phyloP scores from a whole-genome alignment of 257 asterid genomes.

The Solanum peruvianum region DNA sequence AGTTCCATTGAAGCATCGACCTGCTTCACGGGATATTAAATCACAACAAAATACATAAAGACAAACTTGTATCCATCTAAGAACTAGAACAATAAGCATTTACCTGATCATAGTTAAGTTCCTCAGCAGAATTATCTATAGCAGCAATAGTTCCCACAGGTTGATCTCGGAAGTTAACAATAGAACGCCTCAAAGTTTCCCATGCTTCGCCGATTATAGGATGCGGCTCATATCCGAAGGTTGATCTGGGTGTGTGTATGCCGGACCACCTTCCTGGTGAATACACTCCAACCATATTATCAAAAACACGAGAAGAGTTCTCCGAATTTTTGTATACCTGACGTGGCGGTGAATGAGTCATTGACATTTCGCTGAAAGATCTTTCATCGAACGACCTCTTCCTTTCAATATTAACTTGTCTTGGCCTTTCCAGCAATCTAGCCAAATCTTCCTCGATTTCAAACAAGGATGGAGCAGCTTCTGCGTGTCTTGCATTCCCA shows the following conservation, averaged over 20 bases:
- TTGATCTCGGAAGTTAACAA: slow-evolving; percentile 64
- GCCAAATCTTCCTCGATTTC: slow-evolving; percentile 67
- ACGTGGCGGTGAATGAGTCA: slow-evolving; percentile 49
- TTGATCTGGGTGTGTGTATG: slow-evolving; percentile 67
- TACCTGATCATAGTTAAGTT: slow-evolving; percentile 90
- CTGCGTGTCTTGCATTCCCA: slow-evolving; percentile 34
- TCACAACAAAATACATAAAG: neutral
- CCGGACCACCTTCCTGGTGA: slow-evolving; percentile 64
- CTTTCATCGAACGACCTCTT: slow-evolving; percentile 90
- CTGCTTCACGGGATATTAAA: neutral
- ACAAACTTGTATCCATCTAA: neutral
- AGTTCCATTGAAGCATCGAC: neutral
- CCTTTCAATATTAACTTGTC: slow-evolving; percentile 55
- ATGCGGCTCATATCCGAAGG: slow-evolving; percentile 49
- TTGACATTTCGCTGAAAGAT: slow-evolving; percentile 69
- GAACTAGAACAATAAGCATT: neutral
- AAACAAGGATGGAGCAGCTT: slow-evolving; percentile 47
- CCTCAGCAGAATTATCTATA: slow-evolving; percentile 68
- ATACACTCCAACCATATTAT: slow-evolving; percentile 31
- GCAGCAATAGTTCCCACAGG: slow-evolving; percentile 97
- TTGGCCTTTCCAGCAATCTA: slow-evolving; percentile 47
- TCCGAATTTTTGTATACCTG: slow-evolving; percentile 33
- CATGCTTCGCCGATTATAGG: slow-evolving; percentile 81
- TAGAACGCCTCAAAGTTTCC: slow-evolving; percentile 68
- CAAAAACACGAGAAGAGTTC: slow-evolving; percentile 57